Conservation (phyloP, 1,284 basidiomycete species). For the Papiliotrema terrestris region DNA sequence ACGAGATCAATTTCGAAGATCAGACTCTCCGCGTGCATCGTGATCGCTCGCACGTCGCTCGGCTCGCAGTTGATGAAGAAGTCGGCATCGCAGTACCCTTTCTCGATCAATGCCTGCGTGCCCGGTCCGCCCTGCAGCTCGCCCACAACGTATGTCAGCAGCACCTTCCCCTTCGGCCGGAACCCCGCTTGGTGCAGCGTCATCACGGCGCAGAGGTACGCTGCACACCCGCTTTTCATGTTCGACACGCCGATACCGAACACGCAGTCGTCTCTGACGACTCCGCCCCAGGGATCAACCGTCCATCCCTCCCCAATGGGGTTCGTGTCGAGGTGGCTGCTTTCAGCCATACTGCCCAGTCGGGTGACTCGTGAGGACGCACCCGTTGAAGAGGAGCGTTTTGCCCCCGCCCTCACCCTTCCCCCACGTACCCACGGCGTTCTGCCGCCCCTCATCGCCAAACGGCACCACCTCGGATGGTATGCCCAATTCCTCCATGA, state of each 20-base stretch:
- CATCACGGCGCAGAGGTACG: slow-evolving; percentile 14
- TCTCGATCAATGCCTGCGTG: slow-evolving; percentile 14
- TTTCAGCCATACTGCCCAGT: too few species aligned
- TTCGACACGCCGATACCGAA: slow-evolving; percentile 19
- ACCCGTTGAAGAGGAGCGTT: slow-evolving; percentile 10
- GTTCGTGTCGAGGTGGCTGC: slow-evolving; percentile 15
- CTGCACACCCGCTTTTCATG: slow-evolving; percentile 16
- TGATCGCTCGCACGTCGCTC: slow-evolving; percentile 17
- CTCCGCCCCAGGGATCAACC: slow-evolving; percentile 15
- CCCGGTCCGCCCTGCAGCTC: slow-evolving; percentile 17
- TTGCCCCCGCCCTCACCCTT: slow-evolving; percentile 11
- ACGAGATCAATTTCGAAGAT: slow-evolving; percentile 14
- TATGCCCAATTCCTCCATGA: slow-evolving; percentile 8
- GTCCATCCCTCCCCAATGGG: slow-evolving; percentile 16
- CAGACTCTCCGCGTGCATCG: slow-evolving; percentile 16
- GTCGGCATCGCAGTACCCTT: slow-evolving; percentile 14
- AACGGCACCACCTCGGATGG: slow-evolving; percentile 6
- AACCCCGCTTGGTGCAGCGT: slow-evolving; percentile 13
- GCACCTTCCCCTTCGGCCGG: slow-evolving; percentile 12
- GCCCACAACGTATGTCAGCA: slow-evolving; percentile 13
- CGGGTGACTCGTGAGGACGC: too few species aligned
- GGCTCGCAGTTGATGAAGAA: slow-evolving; percentile 22
- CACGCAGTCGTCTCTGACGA: slow-evolving; percentile 10
- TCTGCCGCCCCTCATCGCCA: slow-evolving; percentile 10
- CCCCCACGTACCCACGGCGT: slow-evolving; percentile 13